phyloP scores from a whole-genome alignment of 139 green algal species.

The Volvox reticuliferus region DNA sequence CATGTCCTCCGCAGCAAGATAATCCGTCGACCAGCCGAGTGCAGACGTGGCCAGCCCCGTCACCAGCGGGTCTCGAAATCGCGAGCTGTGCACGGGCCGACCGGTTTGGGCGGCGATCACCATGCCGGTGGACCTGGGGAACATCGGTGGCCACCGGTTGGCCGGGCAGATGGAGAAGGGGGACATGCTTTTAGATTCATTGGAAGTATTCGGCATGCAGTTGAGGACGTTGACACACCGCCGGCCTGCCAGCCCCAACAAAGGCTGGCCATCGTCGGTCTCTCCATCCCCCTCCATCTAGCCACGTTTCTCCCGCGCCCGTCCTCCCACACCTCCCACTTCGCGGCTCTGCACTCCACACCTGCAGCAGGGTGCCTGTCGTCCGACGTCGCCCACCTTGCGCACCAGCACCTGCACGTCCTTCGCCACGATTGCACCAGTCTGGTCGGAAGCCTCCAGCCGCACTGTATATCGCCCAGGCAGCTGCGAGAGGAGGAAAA shows the following conservation, averaged over 20 bases:
- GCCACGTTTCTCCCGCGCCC: too few relatives aligned
- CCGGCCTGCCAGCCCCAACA: too few relatives aligned
- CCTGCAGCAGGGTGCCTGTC: constrained; percentile 60
- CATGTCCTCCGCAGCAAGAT: constrained; percentile 59
- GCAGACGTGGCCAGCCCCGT: not conserved
- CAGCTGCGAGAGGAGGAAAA: not conserved
- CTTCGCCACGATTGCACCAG: not conserved
- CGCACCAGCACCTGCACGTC: constrained; percentile 68
- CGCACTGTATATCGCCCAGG: constrained; percentile 62
- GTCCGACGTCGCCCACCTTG: constrained; percentile 60
- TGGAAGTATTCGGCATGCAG: too few relatives aligned
- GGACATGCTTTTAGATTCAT: too few relatives aligned
- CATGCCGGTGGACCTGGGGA: constrained; percentile 45
- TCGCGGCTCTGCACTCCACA: constrained; percentile 1
- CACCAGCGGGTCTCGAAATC: constrained; percentile 52
- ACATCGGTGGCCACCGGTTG: too few relatives aligned
- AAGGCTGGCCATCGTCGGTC: too few relatives aligned
- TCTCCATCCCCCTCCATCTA: too few relatives aligned
- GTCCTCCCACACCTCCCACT: too few relatives aligned
- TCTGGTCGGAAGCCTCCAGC: constrained; percentile 54
- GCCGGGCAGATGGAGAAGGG: too few relatives aligned
- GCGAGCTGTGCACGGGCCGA: constrained; percentile 57
- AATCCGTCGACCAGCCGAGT: constrained; percentile 41
- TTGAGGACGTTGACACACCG: too few relatives aligned
- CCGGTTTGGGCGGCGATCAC: constrained; percentile 64